Evolutionary conservation across 495 filamentous ascomycete genomes (phyloP).

Genomic region (Umbilicaria muhlenbergii): DNA sequence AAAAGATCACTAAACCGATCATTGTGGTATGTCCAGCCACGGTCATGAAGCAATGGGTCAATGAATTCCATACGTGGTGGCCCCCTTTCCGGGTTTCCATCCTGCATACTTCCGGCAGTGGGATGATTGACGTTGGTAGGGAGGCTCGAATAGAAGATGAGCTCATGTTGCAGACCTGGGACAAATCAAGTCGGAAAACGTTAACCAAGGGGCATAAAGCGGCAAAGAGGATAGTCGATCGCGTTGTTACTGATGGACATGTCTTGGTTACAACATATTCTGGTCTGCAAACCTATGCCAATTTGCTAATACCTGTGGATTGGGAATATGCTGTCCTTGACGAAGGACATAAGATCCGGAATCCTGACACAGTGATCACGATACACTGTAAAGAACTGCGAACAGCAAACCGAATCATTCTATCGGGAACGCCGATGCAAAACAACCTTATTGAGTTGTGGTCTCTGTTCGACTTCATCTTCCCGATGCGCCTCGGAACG

Average conservation of each 20-base stretch:
- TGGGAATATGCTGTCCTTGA: slow-evolving; percentile 94
- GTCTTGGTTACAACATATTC: slow-evolving; percentile 90
- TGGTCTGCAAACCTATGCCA: slow-evolving; percentile 73
- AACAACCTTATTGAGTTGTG: slow-evolving; percentile 94
- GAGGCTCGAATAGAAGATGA: slow-evolving; percentile 62
- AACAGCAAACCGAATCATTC: slow-evolving; percentile 76
- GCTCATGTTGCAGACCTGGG: slow-evolving; percentile 24
- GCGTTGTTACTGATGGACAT: slow-evolving; percentile 76
- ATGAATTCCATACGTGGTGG: slow-evolving; percentile 98
- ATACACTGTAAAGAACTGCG: slow-evolving; percentile 83
- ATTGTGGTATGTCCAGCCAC: slow-evolving; percentile 88
- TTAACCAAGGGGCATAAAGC: slow-evolving; percentile 38
- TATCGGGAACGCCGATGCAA: slow-evolving; percentile 94
- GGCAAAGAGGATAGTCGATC: slow-evolving; percentile 62
- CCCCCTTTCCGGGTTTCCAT: slow-evolving; percentile 88
- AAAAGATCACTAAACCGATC: slow-evolving; percentile 63
- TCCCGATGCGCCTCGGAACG: slow-evolving; percentile 85
- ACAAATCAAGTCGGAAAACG: slow-evolving; percentile 18
- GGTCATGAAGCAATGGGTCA: slow-evolving; percentile 92
- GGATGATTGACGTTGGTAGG: slow-evolving; percentile 68
- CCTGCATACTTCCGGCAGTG: slow-evolving; percentile 84
- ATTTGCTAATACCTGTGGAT: slow-evolving; percentile 59
- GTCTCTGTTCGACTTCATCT: slow-evolving; percentile 95
- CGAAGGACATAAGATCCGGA: slow-evolving; percentile 95
- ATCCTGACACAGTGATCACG: slow-evolving; percentile 83